phyloP scores from a whole-genome alignment of 768 basidiomycete species.

The Omphalotus guepiniiformis region DNA sequence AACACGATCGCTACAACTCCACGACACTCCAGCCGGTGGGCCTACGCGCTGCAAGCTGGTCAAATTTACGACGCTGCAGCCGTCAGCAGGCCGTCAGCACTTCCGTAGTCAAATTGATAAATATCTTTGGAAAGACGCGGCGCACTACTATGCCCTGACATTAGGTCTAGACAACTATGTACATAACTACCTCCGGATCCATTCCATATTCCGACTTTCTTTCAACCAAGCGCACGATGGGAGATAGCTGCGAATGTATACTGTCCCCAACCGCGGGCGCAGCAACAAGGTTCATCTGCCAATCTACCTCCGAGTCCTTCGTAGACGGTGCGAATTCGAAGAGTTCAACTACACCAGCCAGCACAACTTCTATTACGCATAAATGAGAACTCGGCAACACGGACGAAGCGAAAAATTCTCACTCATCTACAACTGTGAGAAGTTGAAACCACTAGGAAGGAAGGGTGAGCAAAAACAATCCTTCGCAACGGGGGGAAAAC shows the following conservation, averaged over 20 bases:
- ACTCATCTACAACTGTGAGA: neutral
- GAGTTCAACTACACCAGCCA: neutral
- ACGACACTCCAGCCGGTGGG: too few relatives aligned
- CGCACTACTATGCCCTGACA: too few relatives aligned
- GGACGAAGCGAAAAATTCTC: neutral
- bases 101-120: too few relatives aligned
- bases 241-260: neutral
- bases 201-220: too few relatives aligned
- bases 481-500: neutral
- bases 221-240: neutral
- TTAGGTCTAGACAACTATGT: too few relatives aligned
- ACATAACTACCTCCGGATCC: too few relatives aligned
- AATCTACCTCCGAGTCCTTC: neutral
- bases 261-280: too few relatives aligned
- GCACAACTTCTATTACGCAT: neutral
- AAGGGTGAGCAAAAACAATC: neutral
- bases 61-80: too few relatives aligned
- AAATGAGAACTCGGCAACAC: neutral
- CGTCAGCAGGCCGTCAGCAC: too few relatives aligned
- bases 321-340: neutral
- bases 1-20: too few relatives aligned
- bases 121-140: too few relatives aligned
- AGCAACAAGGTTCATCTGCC: neutral
- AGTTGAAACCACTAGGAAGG: neutral
- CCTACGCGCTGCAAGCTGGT: too few relatives aligned